Percentiles rank a stretch among this genome's conserved stretches.
Evolutionary conservation across 192 early-diverging fungal genomes (phyloP).

Genomic region (Podila epigama): DNA sequence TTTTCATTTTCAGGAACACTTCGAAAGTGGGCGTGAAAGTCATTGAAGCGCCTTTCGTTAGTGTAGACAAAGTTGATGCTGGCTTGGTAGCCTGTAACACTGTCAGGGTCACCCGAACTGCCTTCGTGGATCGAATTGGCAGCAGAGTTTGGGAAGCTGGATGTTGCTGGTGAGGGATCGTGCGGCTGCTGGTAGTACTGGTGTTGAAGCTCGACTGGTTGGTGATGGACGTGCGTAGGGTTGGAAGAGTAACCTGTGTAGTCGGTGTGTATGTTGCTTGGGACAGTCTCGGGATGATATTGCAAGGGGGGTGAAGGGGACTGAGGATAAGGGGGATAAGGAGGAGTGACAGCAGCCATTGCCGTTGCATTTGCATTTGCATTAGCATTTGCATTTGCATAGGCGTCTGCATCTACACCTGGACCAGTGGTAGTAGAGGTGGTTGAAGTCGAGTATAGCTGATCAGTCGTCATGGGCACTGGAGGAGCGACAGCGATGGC

Average conservation of each 20-base stretch:
- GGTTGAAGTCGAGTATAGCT: neutral
- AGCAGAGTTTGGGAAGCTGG: neutral
- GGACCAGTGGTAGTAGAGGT: neutral
- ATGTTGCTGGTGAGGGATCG: no score
- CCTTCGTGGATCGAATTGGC: neutral
- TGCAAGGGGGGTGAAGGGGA: no score
- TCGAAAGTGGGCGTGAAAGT: conserved; percentile 62
- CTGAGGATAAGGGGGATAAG: no score
- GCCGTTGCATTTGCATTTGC: no score
- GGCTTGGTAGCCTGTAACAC: neutral
- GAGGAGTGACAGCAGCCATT: no score
- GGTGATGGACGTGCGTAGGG: neutral
- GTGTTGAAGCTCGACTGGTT: neutral
- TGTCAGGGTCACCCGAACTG: neutral
- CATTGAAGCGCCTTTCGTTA: conserved; percentile 55
- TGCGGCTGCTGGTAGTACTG: neutral
- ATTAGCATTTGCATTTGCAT: neutral
- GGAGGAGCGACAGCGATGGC: no score
- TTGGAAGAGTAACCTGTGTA: neutral
- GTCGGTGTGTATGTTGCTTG: neutral
- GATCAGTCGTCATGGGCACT: neutral
- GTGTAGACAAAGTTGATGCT: conserved; percentile 44
- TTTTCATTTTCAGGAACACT: conserved; percentile 63
- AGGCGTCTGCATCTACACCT: neutral
- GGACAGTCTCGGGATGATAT: no score